These are phyloP conservation scores for Thoreauomyces humboldtii DNA, from an alignment of 192 early-diverging fungal genomes.

Conservation along the genomic window DNA sequence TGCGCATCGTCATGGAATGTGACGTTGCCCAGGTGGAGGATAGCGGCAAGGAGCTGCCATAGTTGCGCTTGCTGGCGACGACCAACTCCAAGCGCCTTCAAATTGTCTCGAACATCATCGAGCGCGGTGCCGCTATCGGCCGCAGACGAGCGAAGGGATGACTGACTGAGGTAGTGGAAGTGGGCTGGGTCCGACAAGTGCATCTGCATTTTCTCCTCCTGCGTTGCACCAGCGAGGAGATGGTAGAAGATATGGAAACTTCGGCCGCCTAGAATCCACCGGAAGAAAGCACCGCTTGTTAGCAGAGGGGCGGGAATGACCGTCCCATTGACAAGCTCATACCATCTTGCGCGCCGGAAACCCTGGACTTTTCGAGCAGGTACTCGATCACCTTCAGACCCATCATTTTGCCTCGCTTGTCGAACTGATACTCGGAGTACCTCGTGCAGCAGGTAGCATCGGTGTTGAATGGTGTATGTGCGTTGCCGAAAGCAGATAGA, in stretches of 20 bases:
- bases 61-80: conserved; percentile 68
- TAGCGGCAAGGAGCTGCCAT: conserved; percentile 79
- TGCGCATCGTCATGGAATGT: conserved; percentile 62
- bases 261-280: conserved; percentile 65
- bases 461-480: conserved; percentile 60
- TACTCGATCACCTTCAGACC: conserved; percentile 81
- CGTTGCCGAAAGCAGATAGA: conserved; percentile 72
- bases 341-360: conserved; percentile 49
- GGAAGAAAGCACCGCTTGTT: no score
- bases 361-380: conserved; percentile 80
- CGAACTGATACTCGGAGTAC: conserved; percentile 88
- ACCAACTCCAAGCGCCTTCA: conserved; percentile 51
- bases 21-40: conserved; percentile 91
- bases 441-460: conserved; percentile 68
- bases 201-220: conserved; percentile 69
- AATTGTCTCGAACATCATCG: conserved; percentile 31
- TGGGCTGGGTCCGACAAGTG: conserved; percentile 67
- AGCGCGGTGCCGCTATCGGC: conserved; percentile 11
- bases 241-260: conserved; percentile 95
- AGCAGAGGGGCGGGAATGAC: no score
- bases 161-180: conserved; percentile 50
- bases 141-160: conserved; percentile 13
- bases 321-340: no score
- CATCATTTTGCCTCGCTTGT: conserved; percentile 72
- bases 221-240: conserved; percentile 72